Percentiles rank a stretch among this genome's conserved stretches.
These are phyloP conservation scores for Posidonia australis DNA, from an alignment of 106 monocot species.

Conservation along the genomic window DNA sequence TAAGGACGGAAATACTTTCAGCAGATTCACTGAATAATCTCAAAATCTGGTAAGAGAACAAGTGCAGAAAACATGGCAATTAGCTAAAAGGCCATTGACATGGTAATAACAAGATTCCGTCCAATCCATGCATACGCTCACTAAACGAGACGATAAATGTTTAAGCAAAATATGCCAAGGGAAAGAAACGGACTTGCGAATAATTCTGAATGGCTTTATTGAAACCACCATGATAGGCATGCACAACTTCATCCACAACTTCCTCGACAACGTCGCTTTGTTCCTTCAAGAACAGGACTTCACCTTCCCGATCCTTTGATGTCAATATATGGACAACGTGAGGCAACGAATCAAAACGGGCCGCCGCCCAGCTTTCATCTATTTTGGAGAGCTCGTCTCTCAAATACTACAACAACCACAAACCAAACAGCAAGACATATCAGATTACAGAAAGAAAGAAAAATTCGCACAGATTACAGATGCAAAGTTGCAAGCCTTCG, in stretches of 20 bases:
- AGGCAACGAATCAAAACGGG: slow-evolving; percentile 98
- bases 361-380: slow-evolving; percentile 91
- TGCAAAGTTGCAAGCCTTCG: too few relatives aligned
- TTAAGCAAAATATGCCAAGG: not conserved
- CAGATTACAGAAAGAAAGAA: not conserved
- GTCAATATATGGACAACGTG: slow-evolving; percentile 99
- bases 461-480: too few relatives aligned
- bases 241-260: slow-evolving; percentile 98
- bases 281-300: slow-evolving; percentile 83
- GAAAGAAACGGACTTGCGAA: slow-evolving; percentile 57
- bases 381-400: slow-evolving; percentile 76
- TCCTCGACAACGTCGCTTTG: slow-evolving; percentile 95
- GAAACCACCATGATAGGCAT: slow-evolving; percentile 99
- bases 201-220: slow-evolving; percentile 99
- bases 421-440: slow-evolving; percentile 5
- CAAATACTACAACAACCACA: slow-evolving; percentile 48
- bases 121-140: not conserved
- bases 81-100: not conserved
- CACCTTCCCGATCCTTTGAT: slow-evolving; percentile 90
- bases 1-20: slow-evolving; percentile 78
- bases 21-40: slow-evolving; percentile 95
- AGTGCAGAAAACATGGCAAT: not conserved
- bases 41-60: slow-evolving; percentile 47
- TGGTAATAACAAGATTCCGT: not conserved
- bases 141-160: too few relatives aligned